Percentiles rank a stretch among this genome's conserved stretches.
These are phyloP conservation scores for Wickerhamomyces sydowiorum DNA, from an alignment of 805 yeast genomes.

Conservation along the genomic window DNA sequence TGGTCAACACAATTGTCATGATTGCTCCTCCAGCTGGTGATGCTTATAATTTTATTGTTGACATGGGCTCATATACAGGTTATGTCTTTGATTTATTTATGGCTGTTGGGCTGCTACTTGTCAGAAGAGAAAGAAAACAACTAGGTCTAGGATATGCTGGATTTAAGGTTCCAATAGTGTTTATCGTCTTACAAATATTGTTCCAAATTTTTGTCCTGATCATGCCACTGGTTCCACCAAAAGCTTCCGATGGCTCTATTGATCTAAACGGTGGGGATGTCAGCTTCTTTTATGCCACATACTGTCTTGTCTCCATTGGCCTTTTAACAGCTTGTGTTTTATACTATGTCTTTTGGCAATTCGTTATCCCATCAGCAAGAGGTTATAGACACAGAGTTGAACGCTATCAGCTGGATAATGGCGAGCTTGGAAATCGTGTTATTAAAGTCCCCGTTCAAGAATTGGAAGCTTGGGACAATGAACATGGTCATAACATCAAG, in stretches of 20 bases:
- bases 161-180: conserved; percentile 52
- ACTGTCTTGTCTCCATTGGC: conserved; percentile 70
- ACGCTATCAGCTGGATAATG: conserved; percentile 52
- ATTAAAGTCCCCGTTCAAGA: conserved; percentile 27
- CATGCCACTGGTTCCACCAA: conserved; percentile 74
- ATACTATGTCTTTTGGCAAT: conserved; percentile 63
- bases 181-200: conserved; percentile 53
- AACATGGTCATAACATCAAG: conserved; percentile 1
- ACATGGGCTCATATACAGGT: conserved; percentile 71
- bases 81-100: conserved; percentile 62
- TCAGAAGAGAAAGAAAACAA: conserved; percentile 43
- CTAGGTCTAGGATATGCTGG: conserved; percentile 55
- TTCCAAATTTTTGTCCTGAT: conserved; percentile 59
- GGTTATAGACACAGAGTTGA: conserved; percentile 43
- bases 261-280: conserved; percentile 49
- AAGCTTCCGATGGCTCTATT: conserved; percentile 29
- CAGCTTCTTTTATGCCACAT: conserved; percentile 64
- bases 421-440: conserved; percentile 59
- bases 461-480: conserved; percentile 9
- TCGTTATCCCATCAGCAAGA: conserved; percentile 45
- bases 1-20: conserved; percentile 61
- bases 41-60: conserved; percentile 67
- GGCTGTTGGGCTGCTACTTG: conserved; percentile 51
- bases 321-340: conserved; percentile 52
- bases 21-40: conserved; percentile 83